Conservation (phyloP, 768 basidiomycete species). For the Phanerochaete carnosa region DNA sequence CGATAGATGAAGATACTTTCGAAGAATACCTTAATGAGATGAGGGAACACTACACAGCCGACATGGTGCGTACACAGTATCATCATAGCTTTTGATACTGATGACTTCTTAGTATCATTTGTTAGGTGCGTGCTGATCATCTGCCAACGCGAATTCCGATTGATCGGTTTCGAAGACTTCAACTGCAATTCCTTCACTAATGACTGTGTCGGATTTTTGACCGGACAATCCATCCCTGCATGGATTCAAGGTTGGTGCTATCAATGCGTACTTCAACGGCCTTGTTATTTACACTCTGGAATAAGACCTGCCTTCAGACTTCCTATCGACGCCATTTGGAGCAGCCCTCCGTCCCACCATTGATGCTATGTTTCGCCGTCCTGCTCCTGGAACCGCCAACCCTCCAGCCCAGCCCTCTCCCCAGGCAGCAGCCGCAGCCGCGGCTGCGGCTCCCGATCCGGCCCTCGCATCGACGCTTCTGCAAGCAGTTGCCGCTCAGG, state of each 20-base stretch:
- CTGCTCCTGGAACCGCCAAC: slow-evolving; percentile 38
- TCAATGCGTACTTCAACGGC: not conserved
- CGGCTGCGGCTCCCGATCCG: slow-evolving; percentile 39
- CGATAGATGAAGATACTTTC: slow-evolving; percentile 82
- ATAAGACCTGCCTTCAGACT: slow-evolving; percentile 74
- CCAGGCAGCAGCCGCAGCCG: slow-evolving; percentile 27
- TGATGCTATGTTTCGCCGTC: slow-evolving; percentile 80
- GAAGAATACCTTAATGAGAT: slow-evolving; percentile 78
- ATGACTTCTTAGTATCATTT: slow-evolving; percentile 66
- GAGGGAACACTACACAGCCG: slow-evolving; percentile 79
- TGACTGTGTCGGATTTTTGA: slow-evolving; percentile 83
- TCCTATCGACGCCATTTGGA: slow-evolving; percentile 88
- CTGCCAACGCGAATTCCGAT: not conserved
- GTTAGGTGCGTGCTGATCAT: slow-evolving; percentile 47
- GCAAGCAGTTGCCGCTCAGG: slow-evolving; percentile 54
- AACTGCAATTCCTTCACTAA: slow-evolving; percentile 96
- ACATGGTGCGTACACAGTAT: slow-evolving; percentile 62
- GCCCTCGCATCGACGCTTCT: slow-evolving; percentile 52
- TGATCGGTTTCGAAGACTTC: slow-evolving; percentile 52
- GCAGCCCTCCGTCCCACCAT: slow-evolving; percentile 85
- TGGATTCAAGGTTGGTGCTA: slow-evolving; percentile 74
- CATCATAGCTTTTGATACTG: not conserved
- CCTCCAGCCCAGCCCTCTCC: slow-evolving; percentile 28
- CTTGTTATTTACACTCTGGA: not conserved
- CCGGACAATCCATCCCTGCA: slow-evolving; percentile 73